Conservation (phyloP, 2,329 filamentous ascomycete species). For the Penicillium paneum region DNA sequence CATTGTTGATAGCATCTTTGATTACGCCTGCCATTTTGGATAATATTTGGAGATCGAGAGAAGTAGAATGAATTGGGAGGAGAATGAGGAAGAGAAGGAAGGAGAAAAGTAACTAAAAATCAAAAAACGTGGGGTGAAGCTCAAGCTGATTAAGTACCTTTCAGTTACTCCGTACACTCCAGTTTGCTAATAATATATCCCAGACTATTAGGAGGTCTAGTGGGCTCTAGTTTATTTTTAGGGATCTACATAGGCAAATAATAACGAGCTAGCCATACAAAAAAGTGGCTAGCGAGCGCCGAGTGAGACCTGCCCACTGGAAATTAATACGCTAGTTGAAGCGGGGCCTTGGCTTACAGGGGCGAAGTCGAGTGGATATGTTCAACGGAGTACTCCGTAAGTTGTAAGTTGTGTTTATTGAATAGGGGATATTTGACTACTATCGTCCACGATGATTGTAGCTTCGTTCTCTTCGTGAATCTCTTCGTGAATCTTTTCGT, state of each 20-base stretch:
- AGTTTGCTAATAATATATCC: neutral
- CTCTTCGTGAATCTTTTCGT: conserved; percentile 8
- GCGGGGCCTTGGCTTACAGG: conserved; percentile 11
- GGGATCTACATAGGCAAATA: conserved; percentile 7
- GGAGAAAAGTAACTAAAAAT: conserved; percentile 16
- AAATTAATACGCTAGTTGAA: neutral
- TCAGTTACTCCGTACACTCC: too few species aligned
- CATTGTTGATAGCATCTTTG: conserved; percentile 47
- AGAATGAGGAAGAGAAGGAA: conserved; percentile 5
- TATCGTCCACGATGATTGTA: conserved; percentile 29
- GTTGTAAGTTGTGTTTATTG: neutral
- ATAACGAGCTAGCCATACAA: conserved; percentile 10
- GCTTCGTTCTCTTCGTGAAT: conserved; percentile 31
- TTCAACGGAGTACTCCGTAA: neutral
- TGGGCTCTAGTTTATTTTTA: conserved; percentile 20
- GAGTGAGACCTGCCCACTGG: conserved; percentile 23
- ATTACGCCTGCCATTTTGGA: conserved; percentile 40
- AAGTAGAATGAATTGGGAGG: neutral
- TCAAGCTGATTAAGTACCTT: conserved; percentile 14
- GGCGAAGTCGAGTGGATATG: conserved; percentile 1
- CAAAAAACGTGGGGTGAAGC: conserved; percentile 25
- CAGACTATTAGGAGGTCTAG: neutral
- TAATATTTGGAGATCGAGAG: neutral
- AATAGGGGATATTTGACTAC: conserved; percentile 13
- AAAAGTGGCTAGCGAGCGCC: conserved; percentile 5